Base-by-base conservation (phyloP, 2,329 filamentous ascomycete species). In the Pseudogymnoascus sp. region DNA sequence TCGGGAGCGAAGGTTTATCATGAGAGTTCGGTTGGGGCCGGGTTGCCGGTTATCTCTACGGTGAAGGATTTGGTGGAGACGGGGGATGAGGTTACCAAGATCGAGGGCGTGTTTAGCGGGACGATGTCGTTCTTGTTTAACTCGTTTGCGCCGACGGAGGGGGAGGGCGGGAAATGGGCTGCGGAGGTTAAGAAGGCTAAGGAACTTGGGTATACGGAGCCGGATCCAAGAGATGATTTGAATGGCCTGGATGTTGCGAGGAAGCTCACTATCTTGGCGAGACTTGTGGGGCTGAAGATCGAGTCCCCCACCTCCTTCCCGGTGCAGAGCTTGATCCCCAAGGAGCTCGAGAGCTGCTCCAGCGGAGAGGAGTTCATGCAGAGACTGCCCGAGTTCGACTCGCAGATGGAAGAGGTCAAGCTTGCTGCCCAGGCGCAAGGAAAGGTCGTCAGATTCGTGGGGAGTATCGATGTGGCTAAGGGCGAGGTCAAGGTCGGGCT, bases 111-210 rank as follows among this genome's bases (percentile, higher is more conserved):
- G 61, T 97, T 99, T 79, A 96, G 91, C 66, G 95, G 95, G 67
- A 99, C 95, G 63, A 93, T 99, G 86, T 96, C 90, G 40, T 99
- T 97, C 82, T 82, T 99, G 42, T 97, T 99, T 86, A 97, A 97
- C 82, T 93, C 87, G 21, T 99, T 97, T 75, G 91, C 93, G 59
- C 95, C 95, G 0, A 87, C 88, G 2, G 84, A 86, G 60, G 89
- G 88, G 4, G 79, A 82, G 21, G 90, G 89, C 36, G 91, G 90
- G 61, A 87, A 88, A 72, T 99, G 96, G 88, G 95, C 91, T 46
- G 89, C 89, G 59, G 93, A 96, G 73, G 95, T 99, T 36, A 87
- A 85, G 73, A 92, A 93, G 77, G 95, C 95, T 63, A 96, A 97
- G 80, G 86, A 92, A 65, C 82, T 96, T 59, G 95, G 95, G 21